These are phyloP conservation scores for Tetramitus jugosus DNA, from an alignment of 208 protist genomes.

Conservation along the genomic window DNA sequence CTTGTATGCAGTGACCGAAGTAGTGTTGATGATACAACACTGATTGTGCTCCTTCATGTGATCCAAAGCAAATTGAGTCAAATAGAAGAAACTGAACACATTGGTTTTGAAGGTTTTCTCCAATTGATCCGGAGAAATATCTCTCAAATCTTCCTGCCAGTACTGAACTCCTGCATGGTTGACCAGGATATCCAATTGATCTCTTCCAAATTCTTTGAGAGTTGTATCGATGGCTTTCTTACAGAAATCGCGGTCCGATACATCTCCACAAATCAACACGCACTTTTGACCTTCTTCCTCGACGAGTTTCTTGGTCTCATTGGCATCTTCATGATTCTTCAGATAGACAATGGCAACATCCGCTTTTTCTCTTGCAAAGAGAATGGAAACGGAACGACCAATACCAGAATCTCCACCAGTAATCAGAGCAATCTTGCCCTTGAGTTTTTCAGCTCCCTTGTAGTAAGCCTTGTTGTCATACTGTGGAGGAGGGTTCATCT, in stretches of 20 bases:
- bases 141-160: slow-evolving; percentile 27
- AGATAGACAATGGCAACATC: slow-evolving; percentile 44
- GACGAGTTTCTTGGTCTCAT: slow-evolving; percentile 37
- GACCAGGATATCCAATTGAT: slow-evolving; percentile 37
- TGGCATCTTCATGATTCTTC: slow-evolving; percentile 33
- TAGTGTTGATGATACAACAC: slow-evolving; percentile 45
- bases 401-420: slow-evolving; percentile 51
- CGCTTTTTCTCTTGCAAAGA: slow-evolving; percentile 44
- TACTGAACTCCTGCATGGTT: slow-evolving; percentile 41
- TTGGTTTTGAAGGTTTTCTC: slow-evolving; percentile 44
- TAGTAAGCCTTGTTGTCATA: slow-evolving; percentile 20
- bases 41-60: slow-evolving; percentile 31
- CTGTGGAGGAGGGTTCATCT: neutral
- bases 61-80: slow-evolving; percentile 28
- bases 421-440: slow-evolving; percentile 34
- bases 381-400: slow-evolving; percentile 39
- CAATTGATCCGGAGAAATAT: slow-evolving; percentile 44
- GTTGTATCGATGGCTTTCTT: slow-evolving; percentile 29
- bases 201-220: slow-evolving; percentile 20
- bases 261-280: slow-evolving; percentile 35
- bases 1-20: slow-evolving; percentile 33
- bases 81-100: slow-evolving; percentile 43
- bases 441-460: slow-evolving; percentile 28
- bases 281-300: slow-evolving; percentile 38
- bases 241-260: slow-evolving; percentile 35